Percentiles rank a stretch among this genome's conserved stretches.
Evolutionary conservation across 1,139 yeast genomes (phyloP).

Genomic region (Taphrina deformans): DNA sequence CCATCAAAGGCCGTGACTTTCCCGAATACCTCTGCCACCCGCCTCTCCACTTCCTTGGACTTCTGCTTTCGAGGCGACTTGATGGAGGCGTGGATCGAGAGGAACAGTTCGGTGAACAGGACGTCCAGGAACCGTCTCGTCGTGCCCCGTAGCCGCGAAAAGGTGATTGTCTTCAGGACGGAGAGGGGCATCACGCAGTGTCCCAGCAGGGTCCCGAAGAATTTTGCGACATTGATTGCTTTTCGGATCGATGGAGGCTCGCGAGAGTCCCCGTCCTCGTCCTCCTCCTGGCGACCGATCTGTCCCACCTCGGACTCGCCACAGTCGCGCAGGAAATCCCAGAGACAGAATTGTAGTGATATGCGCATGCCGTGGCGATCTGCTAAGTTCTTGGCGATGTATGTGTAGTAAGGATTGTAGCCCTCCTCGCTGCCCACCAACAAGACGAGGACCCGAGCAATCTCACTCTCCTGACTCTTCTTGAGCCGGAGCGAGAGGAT

Average conservation of each 20-base stretch:
- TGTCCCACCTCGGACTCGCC: slow-evolving; percentile 48
- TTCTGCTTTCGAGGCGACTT: slow-evolving; percentile 34
- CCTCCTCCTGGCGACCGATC: slow-evolving; percentile 50
- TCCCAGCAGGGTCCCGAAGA: slow-evolving; percentile 47
- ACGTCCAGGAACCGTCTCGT: slow-evolving; percentile 71
- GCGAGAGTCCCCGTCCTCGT: slow-evolving; percentile 45
- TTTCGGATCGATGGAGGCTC: slow-evolving; percentile 50
- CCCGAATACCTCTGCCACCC: slow-evolving; percentile 56
- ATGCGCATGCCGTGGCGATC: slow-evolving; percentile 69
- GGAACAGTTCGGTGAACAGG: slow-evolving; percentile 65
- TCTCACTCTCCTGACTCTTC: slow-evolving; percentile 81
- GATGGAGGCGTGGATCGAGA: slow-evolving; percentile 43
- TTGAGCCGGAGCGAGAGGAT: slow-evolving; percentile 77
- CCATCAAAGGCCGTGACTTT: slow-evolving; percentile 51
- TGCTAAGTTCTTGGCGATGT: slow-evolving; percentile 69
- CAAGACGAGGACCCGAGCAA: slow-evolving; percentile 79
- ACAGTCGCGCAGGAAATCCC: slow-evolving; percentile 81
- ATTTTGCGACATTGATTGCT: slow-evolving; percentile 71
- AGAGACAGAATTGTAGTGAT: slow-evolving; percentile 81
- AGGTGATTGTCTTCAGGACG: slow-evolving; percentile 49
- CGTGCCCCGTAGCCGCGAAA: slow-evolving; percentile 67
- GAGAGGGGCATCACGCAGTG: slow-evolving; percentile 51
- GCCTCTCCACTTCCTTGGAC: slow-evolving; percentile 52
- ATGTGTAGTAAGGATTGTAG: slow-evolving; percentile 88
- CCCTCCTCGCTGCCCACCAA: slow-evolving; percentile 80